A percentile compares a stretch with the other conserved stretches of the same genome.
These are phyloP conservation scores for Nakaseomyces uthaithaninus DNA, from an alignment of 1,139 yeast genomes.

Conservation along the genomic window DNA sequence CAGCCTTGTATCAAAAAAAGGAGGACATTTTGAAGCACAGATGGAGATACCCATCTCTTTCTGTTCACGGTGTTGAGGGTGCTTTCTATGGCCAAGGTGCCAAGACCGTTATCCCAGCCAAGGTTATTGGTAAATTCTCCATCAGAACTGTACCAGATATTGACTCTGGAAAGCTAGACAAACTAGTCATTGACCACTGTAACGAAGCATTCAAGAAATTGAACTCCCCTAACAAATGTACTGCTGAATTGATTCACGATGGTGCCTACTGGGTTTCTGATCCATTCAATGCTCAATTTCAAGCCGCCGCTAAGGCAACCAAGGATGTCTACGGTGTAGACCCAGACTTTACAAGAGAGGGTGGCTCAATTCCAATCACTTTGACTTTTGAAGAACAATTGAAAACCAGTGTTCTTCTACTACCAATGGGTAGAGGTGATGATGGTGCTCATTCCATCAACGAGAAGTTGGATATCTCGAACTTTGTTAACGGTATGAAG, in stretches of 20 bases:
- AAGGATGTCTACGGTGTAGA: conserved; percentile 89
- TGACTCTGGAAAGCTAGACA: conserved; percentile 68
- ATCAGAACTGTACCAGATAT: conserved; percentile 96
- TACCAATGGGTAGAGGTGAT: conserved; percentile 98
- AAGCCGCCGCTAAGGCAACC: conserved; percentile 92
- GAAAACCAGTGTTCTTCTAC: conserved; percentile 73
- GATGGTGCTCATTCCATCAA: conserved; percentile 98
- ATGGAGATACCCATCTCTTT: conserved; percentile 96
- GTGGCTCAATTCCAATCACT: conserved; percentile 97
- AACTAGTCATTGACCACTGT: conserved; percentile 66
- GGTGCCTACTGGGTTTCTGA: conserved; percentile 96
- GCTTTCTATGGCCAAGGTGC: conserved; percentile 95
- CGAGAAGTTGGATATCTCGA: conserved; percentile 82
- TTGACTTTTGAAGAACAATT: conserved; percentile 81
- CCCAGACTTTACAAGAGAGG: conserved; percentile 97
- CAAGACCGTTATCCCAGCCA: conserved; percentile 95
- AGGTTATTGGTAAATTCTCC: conserved; percentile 88
- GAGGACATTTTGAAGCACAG: conserved; percentile 89
- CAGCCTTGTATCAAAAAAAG: conserved; percentile 68
- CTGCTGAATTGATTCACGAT: conserved; percentile 76
- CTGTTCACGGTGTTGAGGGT: conserved; percentile 95
- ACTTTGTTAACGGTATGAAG: conserved; percentile 90
- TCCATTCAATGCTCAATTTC: conserved; percentile 85
- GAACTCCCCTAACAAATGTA: conserved; percentile 65
- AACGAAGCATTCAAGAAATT: conserved; percentile 56